A percentile compares a stretch with the other conserved stretches of the same genome.
phyloP scores from a whole-genome alignment of 1,284 basidiomycete species.

The Golubevia pallescens region DNA sequence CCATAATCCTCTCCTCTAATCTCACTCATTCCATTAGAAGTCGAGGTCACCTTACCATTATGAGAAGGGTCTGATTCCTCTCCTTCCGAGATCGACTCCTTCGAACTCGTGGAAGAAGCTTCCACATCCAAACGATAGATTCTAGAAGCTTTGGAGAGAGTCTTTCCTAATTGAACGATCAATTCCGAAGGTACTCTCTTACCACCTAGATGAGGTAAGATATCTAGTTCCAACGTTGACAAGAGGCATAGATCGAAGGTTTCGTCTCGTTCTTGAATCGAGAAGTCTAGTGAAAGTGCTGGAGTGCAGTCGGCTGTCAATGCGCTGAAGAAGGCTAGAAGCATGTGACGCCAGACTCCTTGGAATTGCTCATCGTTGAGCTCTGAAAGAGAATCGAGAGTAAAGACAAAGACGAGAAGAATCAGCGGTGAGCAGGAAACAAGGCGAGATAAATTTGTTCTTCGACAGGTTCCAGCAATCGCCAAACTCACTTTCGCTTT shows the following conservation, averaged over 20 bases:
- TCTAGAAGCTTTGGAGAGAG: conserved; percentile 77
- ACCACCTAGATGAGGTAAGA: conserved; percentile 78
- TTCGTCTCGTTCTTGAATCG: too few relatives aligned
- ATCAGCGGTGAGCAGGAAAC: conserved; percentile 1
- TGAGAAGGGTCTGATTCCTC: conserved; percentile 26
- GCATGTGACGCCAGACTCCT: too few relatives aligned
- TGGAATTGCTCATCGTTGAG: too few relatives aligned
- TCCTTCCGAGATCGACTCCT: neutral
- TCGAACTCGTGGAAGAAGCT: conserved; percentile 1
- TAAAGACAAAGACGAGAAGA: too few relatives aligned
- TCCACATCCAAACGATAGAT: conserved; percentile 69
- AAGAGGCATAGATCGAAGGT: too few relatives aligned
- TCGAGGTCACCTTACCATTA: neutral
- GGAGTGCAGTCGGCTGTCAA: too few relatives aligned
- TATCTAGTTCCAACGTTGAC: conserved; percentile 72
- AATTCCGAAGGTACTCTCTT: conserved; percentile 76
- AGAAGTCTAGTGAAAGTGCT: too few relatives aligned
- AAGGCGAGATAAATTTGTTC: too few relatives aligned
- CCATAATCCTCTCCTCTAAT: conserved; percentile 63
- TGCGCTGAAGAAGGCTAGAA: too few relatives aligned
- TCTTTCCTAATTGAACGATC: conserved; percentile 74
- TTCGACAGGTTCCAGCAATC: too few relatives aligned
- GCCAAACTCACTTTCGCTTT: neutral
- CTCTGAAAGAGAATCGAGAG: too few relatives aligned
- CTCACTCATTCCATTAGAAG: neutral